Conservation (phyloP, 2,329 filamentous ascomycete species). For the Gnomoniopsis sp. region DNA sequence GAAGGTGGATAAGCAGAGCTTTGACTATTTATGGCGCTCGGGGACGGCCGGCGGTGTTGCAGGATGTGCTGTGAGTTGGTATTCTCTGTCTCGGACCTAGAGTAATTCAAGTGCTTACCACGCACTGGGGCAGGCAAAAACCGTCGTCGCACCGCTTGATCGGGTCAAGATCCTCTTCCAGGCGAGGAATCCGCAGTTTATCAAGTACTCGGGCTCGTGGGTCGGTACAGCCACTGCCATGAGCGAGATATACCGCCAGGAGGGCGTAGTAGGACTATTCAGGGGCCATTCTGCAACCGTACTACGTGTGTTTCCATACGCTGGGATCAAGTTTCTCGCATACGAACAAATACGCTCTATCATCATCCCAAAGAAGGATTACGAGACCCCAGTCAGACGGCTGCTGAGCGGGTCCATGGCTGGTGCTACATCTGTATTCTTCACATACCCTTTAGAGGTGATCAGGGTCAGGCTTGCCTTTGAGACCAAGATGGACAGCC, state of each 20-base stretch:
- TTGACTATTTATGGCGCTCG: constrained; percentile 80
- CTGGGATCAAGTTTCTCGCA: constrained; percentile 94
- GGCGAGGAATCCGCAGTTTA: constrained; percentile 87
- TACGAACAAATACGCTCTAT: constrained; percentile 90
- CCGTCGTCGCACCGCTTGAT: constrained; percentile 90
- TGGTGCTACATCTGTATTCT: constrained; percentile 88
- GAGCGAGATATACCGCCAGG: constrained; percentile 72
- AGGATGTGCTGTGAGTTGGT: constrained; percentile 75
- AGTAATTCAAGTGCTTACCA: constrained; percentile 16
- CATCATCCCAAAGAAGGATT: constrained; percentile 65
- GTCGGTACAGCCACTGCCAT: constrained; percentile 79
- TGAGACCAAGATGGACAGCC: constrained; percentile 75
- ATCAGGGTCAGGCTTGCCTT: constrained; percentile 91
- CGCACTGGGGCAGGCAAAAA: constrained; percentile 70
- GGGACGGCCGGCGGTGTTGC: constrained; percentile 86
- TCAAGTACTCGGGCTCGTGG: constrained; percentile 90
- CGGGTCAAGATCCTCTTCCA: constrained; percentile 99
- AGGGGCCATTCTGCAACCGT: constrained; percentile 93
- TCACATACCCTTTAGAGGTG: constrained; percentile 93
- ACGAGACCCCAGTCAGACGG: constrained; percentile 79
- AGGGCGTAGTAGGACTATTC: constrained; percentile 76
- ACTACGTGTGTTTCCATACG: constrained; percentile 93
- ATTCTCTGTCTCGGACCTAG: background rate
- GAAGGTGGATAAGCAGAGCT: constrained; percentile 65
- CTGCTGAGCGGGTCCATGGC: constrained; percentile 71